Percentiles rank a stretch among this genome's conserved stretches.
Conservation (phyloP, 768 basidiomycete genomes). For the Termitomyces sp. region DNA sequence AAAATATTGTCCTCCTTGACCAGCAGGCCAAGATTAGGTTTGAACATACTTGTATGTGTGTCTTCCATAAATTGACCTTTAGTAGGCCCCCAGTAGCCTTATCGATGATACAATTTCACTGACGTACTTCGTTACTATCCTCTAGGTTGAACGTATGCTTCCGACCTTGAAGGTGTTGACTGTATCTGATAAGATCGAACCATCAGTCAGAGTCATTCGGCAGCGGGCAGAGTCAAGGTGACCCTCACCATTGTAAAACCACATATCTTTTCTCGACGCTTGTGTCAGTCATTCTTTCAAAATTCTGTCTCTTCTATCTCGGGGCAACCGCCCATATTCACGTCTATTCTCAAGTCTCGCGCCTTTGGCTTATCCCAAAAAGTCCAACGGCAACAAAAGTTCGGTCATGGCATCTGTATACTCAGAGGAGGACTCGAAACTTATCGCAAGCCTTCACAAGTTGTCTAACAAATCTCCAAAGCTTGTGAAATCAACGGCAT, state of each 20-base stretch:
- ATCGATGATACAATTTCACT: not conserved
- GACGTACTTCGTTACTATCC: not conserved
- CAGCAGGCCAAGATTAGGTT: not conserved
- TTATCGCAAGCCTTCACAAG: slow-evolving; percentile 50
- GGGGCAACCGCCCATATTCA: slow-evolving; percentile 12
- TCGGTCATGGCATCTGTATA: slow-evolving; percentile 13
- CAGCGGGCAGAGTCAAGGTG: not conserved
- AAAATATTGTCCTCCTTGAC: not conserved
- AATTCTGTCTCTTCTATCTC: slow-evolving; percentile 14
- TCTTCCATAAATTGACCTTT: not conserved
- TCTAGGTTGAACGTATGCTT: not conserved
- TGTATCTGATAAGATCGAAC: slow-evolving; percentile 2
- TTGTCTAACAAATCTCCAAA: slow-evolving; percentile 57
- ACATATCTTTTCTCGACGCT: not conserved
- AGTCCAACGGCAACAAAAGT: not conserved
- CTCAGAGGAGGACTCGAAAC: slow-evolving; percentile 46
- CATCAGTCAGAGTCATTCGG: not conserved
- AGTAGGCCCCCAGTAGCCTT: not conserved
- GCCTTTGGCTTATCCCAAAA: not conserved
- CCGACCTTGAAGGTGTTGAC: no score
- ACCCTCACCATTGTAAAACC: not conserved
- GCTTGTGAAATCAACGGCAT: slow-evolving; percentile 58
- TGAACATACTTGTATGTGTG: not conserved
- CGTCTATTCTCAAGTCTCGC: slow-evolving; percentile 8
- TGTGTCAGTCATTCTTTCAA: slow-evolving; percentile 5